Evolutionary conservation across 2,329 filamentous ascomycete genomes (phyloP).

Genomic region (Diplodia seriata): DNA sequence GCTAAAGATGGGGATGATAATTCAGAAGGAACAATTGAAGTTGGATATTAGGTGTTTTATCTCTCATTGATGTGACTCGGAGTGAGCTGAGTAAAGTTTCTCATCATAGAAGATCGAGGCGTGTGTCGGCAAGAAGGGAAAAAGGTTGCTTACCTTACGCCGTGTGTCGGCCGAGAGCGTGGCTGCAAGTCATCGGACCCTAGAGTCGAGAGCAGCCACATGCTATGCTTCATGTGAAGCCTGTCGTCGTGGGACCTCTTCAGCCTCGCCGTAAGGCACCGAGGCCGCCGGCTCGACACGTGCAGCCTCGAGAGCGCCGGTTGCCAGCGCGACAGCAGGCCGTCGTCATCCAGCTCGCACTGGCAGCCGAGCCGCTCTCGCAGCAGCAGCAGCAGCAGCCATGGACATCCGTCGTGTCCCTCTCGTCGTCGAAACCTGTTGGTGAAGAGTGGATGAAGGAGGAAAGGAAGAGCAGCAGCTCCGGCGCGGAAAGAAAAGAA

Average conservation of each 20-base stretch:
- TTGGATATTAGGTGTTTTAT: constrained; percentile 26
- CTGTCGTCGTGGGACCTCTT: neutral
- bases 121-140: neutral
- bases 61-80: constrained; percentile 31
- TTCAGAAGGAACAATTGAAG: constrained; percentile 33
- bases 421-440: neutral
- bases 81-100: constrained; percentile 33
- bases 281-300: constrained; percentile 1
- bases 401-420: neutral
- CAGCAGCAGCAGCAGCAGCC: neutral
- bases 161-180: neutral
- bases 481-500: neutral
- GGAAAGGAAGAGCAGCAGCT: neutral
- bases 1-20: neutral
- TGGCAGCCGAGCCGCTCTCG: neutral
- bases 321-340: neutral
- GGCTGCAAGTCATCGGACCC: neutral
- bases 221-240: neutral
- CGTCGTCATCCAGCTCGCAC: neutral
- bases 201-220: neutral
- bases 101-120: constrained; percentile 29
- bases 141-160: constrained; percentile 12
- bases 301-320: constrained; percentile 3
- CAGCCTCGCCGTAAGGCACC: neutral
- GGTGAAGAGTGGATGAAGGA: constrained; percentile 1